Percentiles rank a stretch among this genome's conserved stretches.
These are phyloP conservation scores for Monosporascus sp. DNA, from an alignment of 2,329 filamentous ascomycete species.

Conservation along the genomic window DNA sequence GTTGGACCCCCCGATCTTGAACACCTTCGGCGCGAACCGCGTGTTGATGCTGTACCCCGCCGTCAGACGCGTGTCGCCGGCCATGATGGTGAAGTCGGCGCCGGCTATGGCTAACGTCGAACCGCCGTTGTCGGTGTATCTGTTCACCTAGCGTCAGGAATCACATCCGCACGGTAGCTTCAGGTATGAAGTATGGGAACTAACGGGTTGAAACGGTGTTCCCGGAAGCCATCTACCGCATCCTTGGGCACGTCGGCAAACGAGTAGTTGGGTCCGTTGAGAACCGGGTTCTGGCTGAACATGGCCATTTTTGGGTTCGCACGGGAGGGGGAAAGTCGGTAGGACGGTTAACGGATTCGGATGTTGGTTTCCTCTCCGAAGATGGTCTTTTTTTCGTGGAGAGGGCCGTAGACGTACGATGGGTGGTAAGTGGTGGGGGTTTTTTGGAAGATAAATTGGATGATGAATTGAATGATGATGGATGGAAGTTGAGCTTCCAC, in stretches of 20 bases:
- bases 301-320: slow-evolving; percentile 50
- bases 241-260: slow-evolving; percentile 56
- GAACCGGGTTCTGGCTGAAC: slow-evolving; percentile 65
- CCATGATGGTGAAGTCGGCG: slow-evolving; percentile 90
- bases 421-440: background rate
- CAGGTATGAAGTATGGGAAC: slow-evolving; percentile 23
- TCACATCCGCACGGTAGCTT: background rate
- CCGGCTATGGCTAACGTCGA: slow-evolving; percentile 94
- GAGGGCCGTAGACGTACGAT: slow-evolving; percentile 1
- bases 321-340: background rate
- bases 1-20: slow-evolving; percentile 90
- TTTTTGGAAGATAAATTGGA: background rate
- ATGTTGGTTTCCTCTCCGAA: background rate
- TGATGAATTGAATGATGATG: slow-evolving; percentile 7
- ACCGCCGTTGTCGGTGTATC: slow-evolving; percentile 97
- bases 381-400: slow-evolving; percentile 2
- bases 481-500: slow-evolving; percentile 11
- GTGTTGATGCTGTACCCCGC: slow-evolving; percentile 99
- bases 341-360: background rate
- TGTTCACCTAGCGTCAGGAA: slow-evolving; percentile 30
- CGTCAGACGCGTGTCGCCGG: slow-evolving; percentile 93
- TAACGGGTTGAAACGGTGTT: slow-evolving; percentile 93
- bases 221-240: slow-evolving; percentile 49
- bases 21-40: slow-evolving; percentile 90
- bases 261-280: slow-evolving; percentile 66